Evolutionary conservation across 1,139 yeast species (phyloP).

Genomic region (Hansenula anomala): DNA sequence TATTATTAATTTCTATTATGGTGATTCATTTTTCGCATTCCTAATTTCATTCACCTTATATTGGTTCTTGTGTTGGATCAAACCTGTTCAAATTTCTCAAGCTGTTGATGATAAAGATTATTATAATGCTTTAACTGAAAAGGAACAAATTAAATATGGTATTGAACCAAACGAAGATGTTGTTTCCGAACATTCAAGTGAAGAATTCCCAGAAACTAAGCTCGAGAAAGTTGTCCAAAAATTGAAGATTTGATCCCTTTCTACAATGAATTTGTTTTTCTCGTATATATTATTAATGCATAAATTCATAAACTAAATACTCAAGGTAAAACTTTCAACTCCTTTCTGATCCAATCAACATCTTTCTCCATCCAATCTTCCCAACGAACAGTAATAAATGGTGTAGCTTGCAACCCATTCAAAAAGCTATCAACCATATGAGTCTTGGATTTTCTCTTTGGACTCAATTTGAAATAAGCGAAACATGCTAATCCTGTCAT

Average conservation of each 20-base stretch:
- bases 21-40: conserved; percentile 37
- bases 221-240: not conserved
- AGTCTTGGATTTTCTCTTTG: conserved; percentile 38
- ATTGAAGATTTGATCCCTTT: not conserved
- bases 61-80: conserved; percentile 29
- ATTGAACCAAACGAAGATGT: conserved; percentile 1
- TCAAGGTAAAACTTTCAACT: conserved; percentile 31
- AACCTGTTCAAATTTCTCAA: conserved; percentile 33
- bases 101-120: conserved; percentile 33
- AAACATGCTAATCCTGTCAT: conserved; percentile 89
- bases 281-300: no score
- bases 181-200: not conserved
- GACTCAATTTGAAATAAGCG: conserved; percentile 73
- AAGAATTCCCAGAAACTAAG: not conserved
- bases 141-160: conserved; percentile 11
- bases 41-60: conserved; percentile 34
- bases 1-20: conserved; percentile 35
- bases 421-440: conserved; percentile 60
- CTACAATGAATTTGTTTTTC: no score
- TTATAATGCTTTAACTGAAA: conserved; percentile 34
- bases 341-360: conserved; percentile 64
- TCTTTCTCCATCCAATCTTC: conserved; percentile 75
- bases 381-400: conserved; percentile 90
- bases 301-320: not conserved
- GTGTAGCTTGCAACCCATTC: conserved; percentile 70